phyloP scores from a whole-genome alignment of 176 grass and related monocot species.

The Bolboschoenus planiculmis region DNA sequence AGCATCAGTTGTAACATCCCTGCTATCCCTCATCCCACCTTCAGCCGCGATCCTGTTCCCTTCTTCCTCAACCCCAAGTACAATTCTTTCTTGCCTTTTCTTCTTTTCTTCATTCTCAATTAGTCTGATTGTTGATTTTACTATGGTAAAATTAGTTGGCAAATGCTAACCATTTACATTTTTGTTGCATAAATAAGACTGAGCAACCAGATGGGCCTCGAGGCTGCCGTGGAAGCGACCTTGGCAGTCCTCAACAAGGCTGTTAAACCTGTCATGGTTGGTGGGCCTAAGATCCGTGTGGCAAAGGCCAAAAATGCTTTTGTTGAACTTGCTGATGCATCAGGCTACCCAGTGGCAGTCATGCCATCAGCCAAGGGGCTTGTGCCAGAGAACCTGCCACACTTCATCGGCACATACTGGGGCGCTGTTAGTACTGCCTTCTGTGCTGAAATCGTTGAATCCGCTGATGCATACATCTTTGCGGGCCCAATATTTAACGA shows the following conservation, averaged over 20 bases:
- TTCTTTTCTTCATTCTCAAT: neutral
- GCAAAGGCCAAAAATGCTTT: conserved; percentile 58
- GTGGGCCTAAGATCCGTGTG: conserved; percentile 66
- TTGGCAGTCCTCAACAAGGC: conserved; percentile 70
- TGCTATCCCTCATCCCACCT: conserved; percentile 65
- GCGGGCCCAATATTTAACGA: conserved; percentile 84
- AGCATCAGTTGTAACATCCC: conserved; percentile 86
- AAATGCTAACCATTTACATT: neutral
- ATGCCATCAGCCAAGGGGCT: conserved; percentile 90
- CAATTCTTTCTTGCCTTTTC: neutral
- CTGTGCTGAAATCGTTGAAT: conserved; percentile 78
- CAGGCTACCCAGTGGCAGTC: conserved; percentile 58
- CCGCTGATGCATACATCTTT: conserved; percentile 74
- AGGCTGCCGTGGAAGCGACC: conserved; percentile 59
- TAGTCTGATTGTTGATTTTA: neutral
- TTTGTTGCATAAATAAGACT: conserved; percentile 24
- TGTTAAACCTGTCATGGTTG: conserved; percentile 64
- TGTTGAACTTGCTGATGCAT: conserved; percentile 40
- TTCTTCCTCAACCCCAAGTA: conserved; percentile 65
- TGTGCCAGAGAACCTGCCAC: conserved; percentile 60
- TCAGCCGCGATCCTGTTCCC: conserved; percentile 59
- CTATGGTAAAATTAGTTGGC: neutral
- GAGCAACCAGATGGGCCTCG: conserved; percentile 70
- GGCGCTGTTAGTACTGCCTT: conserved; percentile 76
- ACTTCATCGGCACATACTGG: conserved; percentile 85